These are phyloP conservation scores for Erodium trifolium DNA, from an alignment of 441 rosid genomes.

Conservation along the genomic window DNA sequence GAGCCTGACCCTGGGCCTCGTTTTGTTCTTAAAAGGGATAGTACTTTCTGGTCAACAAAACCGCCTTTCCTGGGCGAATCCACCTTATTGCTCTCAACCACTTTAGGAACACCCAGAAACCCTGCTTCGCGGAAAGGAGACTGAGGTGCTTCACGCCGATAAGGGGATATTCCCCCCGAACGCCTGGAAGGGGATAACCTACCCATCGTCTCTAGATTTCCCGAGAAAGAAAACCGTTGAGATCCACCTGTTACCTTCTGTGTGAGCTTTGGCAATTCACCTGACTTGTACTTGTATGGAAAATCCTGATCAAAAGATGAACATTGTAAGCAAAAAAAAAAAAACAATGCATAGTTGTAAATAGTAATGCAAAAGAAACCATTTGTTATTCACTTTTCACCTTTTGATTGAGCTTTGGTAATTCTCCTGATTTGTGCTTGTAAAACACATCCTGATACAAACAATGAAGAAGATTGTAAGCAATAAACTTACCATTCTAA, in stretches of 20 bases:
- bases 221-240: conserved; percentile 30
- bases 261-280: neutral
- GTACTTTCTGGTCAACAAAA: conserved; percentile 14
- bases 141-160: conserved; percentile 39
- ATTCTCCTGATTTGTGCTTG: conserved; percentile 28
- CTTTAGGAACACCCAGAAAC: conserved; percentile 47
- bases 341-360: neutral
- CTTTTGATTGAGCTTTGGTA: conserved; percentile 16
- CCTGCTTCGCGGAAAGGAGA: conserved; percentile 47
- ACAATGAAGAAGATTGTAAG: neutral
- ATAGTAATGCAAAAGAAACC: conserved; percentile 15
- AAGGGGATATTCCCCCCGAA: conserved; percentile 40
- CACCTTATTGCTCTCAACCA: conserved; percentile 35
- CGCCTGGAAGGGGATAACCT: conserved; percentile 56
- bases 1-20: conserved; percentile 26
- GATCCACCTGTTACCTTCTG: conserved; percentile 34
- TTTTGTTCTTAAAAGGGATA: conserved; percentile 7
- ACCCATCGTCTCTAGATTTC: conserved; percentile 33
- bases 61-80: conserved; percentile 23
- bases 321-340: conserved; percentile 3
- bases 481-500: neutral
- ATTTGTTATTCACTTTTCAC: conserved; percentile 33
- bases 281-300: conserved; percentile 32
- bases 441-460: conserved; percentile 30
- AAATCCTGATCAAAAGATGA: conserved; percentile 33